Percentiles rank a stretch among this genome's conserved stretches.
These are phyloP conservation scores for Mesembryanthemum crystallinum DNA, from an alignment of 148 eudicot genomes.

Conservation along the genomic window DNA sequence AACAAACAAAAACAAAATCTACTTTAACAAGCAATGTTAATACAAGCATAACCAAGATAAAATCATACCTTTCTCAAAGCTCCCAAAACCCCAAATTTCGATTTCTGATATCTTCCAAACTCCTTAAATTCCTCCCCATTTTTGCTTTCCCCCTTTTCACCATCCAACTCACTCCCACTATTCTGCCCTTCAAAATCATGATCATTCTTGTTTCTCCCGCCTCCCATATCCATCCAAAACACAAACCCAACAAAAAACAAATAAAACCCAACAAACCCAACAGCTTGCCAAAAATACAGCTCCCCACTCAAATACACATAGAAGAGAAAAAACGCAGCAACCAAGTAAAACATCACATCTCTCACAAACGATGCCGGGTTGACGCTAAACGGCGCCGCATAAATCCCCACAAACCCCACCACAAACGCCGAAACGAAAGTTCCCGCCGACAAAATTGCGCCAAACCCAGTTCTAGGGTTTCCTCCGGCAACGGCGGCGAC, in stretches of 20 bases:
- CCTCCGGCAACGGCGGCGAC: constrained; percentile 69
- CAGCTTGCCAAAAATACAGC: constrained; percentile 83
- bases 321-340: constrained; percentile 66
- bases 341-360: constrained; percentile 81
- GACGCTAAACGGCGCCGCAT: constrained; percentile 76
- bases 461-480: constrained; percentile 63
- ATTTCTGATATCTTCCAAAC: constrained; percentile 18
- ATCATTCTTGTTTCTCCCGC: constrained; percentile 21
- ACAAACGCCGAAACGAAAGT: constrained; percentile 79
- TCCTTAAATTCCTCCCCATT: constrained; percentile 23
- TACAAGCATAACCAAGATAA: neutral
- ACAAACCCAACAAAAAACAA: constrained; percentile 88
- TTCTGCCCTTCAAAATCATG: constrained; percentile 32
- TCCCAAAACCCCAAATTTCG: constrained; percentile 23
- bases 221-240: constrained; percentile 94
- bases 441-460: constrained; percentile 86
- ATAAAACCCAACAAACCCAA: constrained; percentile 90
- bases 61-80: constrained; percentile 51
- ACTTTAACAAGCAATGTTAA: neutral
- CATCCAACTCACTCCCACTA: constrained; percentile 22
- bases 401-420: constrained; percentile 82
- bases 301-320: constrained; percentile 90
- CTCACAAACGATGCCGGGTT: constrained; percentile 68
- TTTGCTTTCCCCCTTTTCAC: constrained; percentile 38
- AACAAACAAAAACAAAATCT: neutral